Base-by-base conservation (phyloP, 2,329 filamentous ascomycete genomes). In the Aspergillus piperis region DNA sequence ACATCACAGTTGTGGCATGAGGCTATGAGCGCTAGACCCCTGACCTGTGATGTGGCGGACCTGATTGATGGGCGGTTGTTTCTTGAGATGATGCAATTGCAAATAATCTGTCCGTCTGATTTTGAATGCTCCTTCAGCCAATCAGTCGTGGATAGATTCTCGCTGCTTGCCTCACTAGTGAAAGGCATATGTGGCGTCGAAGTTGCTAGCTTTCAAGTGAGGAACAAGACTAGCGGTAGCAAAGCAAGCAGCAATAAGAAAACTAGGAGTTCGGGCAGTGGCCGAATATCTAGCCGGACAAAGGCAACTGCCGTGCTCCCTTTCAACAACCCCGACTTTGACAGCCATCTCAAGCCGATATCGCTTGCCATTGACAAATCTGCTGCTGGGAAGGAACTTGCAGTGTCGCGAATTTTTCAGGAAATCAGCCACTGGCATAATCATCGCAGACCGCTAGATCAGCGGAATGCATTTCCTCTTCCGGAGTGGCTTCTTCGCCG, bases 1-100 rank as follows among this genome's bases (percentile, higher is more conserved):
- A 67, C 68, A 19, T 76, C 73, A 19, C 60, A 64, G 52, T 68
- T 59, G 27, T 84, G 73, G 79, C 66, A 57, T 54, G 66, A 67
- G 11, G 69, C 67, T 44, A 67, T 75, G 44, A 53, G 57, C 3
- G 50, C 66, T 11, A 62, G 60, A 30, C 30, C 64, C 13, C 54
- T 68, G 8, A 55, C 60, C 8, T 81, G 78, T 64, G 82, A 86
- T 67, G 68, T 86, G 5, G 77, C 77, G 15, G 86, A 88, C 68
- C 71, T 84, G 5, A 69, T 87, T 13, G 85, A 88, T 70, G 85
- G 85, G 6, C 77, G 84, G 41, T 66, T 84, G 5, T 77, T 81
- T 27, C 41, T 62, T 44, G 39, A 64, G 23, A 47, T 44, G 30
- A 61, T 62, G 47, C 59, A 15, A 21, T 62, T 62, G 49, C 58